Percentiles rank a stretch among this genome's conserved stretches.
Conservation (phyloP, 345 rosid genomes). For the Camelina hispida region DNA sequence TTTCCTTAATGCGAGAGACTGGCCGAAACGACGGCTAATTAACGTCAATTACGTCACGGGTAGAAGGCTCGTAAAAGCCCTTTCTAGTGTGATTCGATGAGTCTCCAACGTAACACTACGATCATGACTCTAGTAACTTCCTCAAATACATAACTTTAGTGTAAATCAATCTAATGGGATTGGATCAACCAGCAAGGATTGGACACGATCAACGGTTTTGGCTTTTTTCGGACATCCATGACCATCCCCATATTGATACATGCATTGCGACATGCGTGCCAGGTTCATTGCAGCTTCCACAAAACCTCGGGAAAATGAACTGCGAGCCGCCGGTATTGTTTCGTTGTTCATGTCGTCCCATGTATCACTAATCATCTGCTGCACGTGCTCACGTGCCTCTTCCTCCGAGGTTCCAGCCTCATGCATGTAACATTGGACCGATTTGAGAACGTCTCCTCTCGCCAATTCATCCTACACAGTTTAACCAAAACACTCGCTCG, state of each 20-base stretch:
- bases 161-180: neutral
- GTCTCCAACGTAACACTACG: too few relatives aligned
- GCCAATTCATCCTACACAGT: constrained; percentile 34
- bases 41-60: too few relatives aligned
- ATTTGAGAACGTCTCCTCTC: constrained; percentile 26
- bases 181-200: constrained; percentile 2
- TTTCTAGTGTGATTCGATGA: too few relatives aligned
- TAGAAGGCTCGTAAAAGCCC: too few relatives aligned
- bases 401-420: constrained; percentile 42
- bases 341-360: constrained; percentile 51
- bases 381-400: constrained; percentile 39
- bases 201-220: constrained; percentile 15
- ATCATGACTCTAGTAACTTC: too few relatives aligned
- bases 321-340: neutral
- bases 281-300: constrained; percentile 32
- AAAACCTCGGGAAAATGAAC: constrained; percentile 22
- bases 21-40: too few relatives aligned
- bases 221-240: constrained; percentile 23
- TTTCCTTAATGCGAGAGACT: too few relatives aligned
- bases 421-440: constrained; percentile 39
- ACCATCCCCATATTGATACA: constrained; percentile 49
- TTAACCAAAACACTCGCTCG: neutral
- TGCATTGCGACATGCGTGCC: constrained; percentile 38
- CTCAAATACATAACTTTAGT: neutral
- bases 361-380: constrained; percentile 33